Evolutionary conservation across 2,329 filamentous ascomycete species (phyloP), one percentile per base, ranked within the genome.

Genomic region (Chaetomium sp.): DNA sequence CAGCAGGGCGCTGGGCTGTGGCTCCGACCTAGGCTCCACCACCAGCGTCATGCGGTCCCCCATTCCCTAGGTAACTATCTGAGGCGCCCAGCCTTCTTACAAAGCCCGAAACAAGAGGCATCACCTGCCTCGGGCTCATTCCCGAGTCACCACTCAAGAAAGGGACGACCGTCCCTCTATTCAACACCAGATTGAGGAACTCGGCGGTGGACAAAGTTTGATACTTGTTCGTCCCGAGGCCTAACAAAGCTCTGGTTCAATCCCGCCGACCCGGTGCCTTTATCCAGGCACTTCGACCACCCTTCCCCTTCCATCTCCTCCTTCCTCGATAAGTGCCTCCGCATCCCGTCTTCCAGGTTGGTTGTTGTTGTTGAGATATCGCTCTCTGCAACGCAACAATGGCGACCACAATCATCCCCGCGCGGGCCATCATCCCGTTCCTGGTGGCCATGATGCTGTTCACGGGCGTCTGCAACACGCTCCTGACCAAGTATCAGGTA

Each of bases 401-500:
- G 70, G 65, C 69, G 62, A 62, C 55, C 23, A 45, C 69, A 23
- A 75, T 69, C 60, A 96, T 97, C 91, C 85, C 90, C 71, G 83
- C 85, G 70, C 87, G 86, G 76, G 85, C 86, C 45, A 75, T 92
- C 62, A 86, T 98, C 66, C 93, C 93, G 45, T 85, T 97, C 74
- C 83, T 98, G 68, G 92, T 98, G 77, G 90, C 84, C 72, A 96
- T 97, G 92, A 98, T 98, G 94, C 83, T 98, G 75, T 80, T 97
- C 75, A 97, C 94, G 27, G 94, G 94, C 68, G 93, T 96, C 67
- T 97, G 93, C 83, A 99, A 99, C 77, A 99, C 95, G 1, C 86
- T 99, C 67, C 83, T 99, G 73, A 97, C 94, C 71, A 99, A 99
- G 76, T 97, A 93, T 74, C 94, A 98, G 82, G 93, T 93, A 78